Evolutionary conservation across 352 stramenopile genomes (phyloP).

Genomic region (Globisporangium takayamanum): DNA sequence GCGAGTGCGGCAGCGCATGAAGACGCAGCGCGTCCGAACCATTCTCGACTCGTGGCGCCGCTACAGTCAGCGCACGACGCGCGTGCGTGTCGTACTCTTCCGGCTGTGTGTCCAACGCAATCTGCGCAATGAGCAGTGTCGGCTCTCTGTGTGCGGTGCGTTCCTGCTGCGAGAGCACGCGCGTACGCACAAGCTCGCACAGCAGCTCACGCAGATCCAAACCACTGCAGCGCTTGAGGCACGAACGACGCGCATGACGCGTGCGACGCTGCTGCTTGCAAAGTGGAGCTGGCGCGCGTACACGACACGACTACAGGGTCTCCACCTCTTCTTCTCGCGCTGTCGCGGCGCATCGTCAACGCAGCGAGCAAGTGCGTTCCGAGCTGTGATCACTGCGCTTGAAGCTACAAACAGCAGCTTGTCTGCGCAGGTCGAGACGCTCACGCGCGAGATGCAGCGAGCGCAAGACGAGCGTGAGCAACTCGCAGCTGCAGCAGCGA

Average conservation of each 20-base stretch:
- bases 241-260: neutral
- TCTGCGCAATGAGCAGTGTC: neutral
- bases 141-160: slow-evolving; percentile 4
- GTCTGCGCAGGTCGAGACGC: neutral
- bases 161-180: slow-evolving; percentile 2
- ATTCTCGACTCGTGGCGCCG: slow-evolving; percentile 4
- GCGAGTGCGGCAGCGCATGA: slow-evolving; percentile 3
- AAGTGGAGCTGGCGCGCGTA: slow-evolving; percentile 58
- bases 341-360: slow-evolving; percentile 11
- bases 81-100: slow-evolving; percentile 2
- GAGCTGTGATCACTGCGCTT: neutral
- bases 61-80: neutral
- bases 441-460: neutral
- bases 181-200: neutral
- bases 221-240: neutral
- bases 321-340: slow-evolving; percentile 31
- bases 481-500: neutral
- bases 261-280: slow-evolving; percentile 15
- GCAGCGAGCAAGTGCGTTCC: neutral
- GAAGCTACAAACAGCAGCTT: neutral
- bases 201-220: neutral
- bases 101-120: slow-evolving; percentile 1
- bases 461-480: neutral
- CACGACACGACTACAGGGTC: slow-evolving; percentile 16
- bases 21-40: neutral